These are phyloP conservation scores for Tagetes erecta DNA, from an alignment of 129 eudicot species.

Conservation along the genomic window DNA sequence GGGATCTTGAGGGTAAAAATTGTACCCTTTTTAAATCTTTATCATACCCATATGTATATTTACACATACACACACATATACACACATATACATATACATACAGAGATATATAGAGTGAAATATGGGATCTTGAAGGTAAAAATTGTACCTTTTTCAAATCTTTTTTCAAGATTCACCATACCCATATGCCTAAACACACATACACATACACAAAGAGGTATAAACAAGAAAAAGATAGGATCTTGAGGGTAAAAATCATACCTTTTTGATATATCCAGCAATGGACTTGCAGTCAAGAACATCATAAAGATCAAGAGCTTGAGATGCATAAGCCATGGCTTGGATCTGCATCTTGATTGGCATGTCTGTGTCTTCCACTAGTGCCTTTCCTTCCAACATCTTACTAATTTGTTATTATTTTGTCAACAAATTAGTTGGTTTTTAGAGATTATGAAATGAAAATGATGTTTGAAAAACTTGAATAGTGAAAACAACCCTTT, in stretches of 20 bases:
- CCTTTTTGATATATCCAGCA: constrained; percentile 94
- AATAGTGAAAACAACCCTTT: not conserved
- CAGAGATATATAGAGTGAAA: not conserved
- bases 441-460: not conserved
- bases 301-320: constrained; percentile 89
- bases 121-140: constrained; percentile 9
- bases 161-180: too few relatives aligned
- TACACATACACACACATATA: not conserved
- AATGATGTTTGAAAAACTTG: not conserved
- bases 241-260: constrained; percentile 20
- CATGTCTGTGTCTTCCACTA: constrained; percentile 89
- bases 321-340: constrained; percentile 95
- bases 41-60: constrained; percentile 6
- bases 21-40: constrained; percentile 51
- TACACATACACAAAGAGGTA: not conserved
- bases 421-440: constrained; percentile 2
- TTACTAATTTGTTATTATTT: too few relatives aligned
- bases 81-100: not conserved
- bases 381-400: constrained; percentile 97
- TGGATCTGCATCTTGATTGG: constrained; percentile 96
- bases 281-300: constrained; percentile 86
- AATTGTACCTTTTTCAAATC: constrained; percentile 51
- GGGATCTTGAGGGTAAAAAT: not conserved
- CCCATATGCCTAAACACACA: constrained; percentile 2
- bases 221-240: constrained; percentile 9